phyloP scores from a whole-genome alignment of 495 filamentous ascomycete species.

The Aspergillus sclerotioniger region DNA sequence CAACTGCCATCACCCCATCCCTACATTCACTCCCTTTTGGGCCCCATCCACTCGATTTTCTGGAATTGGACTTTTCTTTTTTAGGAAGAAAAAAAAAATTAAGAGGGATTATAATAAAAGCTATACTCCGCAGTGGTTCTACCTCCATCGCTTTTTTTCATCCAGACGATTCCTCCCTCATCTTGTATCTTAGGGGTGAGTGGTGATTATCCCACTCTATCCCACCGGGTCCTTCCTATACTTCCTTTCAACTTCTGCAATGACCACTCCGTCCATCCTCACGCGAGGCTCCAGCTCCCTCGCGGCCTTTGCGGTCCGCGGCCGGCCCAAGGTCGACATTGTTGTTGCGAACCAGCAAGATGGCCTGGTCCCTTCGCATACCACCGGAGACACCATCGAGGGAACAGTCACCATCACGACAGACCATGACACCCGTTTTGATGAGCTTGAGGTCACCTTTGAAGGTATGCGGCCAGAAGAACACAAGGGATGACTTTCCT shows the following conservation, averaged over 20 bases:
- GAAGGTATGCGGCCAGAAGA: slow-evolving; percentile 52
- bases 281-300: slow-evolving; percentile 29
- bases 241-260: neutral
- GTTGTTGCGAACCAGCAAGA: slow-evolving; percentile 31
- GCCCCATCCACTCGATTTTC: neutral
- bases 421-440: slow-evolving; percentile 69
- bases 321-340: slow-evolving; percentile 37
- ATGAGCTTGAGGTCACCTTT: slow-evolving; percentile 76
- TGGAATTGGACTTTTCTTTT: neutral
- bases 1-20: slow-evolving; percentile 2
- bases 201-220: too few species aligned
- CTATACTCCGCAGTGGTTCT: too few species aligned
- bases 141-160: neutral
- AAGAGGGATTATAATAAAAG: too few species aligned
- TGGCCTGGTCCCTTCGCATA: slow-evolving; percentile 50
- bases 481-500: slow-evolving; percentile 29
- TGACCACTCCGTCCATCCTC: slow-evolving; percentile 24
- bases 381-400: slow-evolving; percentile 58
- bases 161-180: neutral
- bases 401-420: slow-evolving; percentile 60
- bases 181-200: neutral
- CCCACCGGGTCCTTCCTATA: neutral
- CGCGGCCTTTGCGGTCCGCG: slow-evolving; percentile 29
- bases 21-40: neutral
- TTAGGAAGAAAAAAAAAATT: neutral